A percentile compares a stretch with the other conserved stretches of the same genome.
These are phyloP conservation scores for Wilcoxina mikolae DNA, from an alignment of 495 filamentous ascomycete species.

Conservation along the genomic window DNA sequence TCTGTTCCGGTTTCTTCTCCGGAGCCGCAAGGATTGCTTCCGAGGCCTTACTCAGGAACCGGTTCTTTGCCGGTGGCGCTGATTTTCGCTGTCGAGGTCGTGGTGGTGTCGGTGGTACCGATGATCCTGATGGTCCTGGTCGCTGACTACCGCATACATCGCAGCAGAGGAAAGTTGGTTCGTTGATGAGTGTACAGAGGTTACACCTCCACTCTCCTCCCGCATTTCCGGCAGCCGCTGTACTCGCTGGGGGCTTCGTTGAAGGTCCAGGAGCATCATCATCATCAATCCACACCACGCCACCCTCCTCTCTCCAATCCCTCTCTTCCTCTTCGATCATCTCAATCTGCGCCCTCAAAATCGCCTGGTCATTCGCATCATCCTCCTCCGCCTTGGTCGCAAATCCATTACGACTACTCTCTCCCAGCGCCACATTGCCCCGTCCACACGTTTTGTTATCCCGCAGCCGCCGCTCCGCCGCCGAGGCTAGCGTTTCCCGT, in stretches of 20 bases:
- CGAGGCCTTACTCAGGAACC: background rate
- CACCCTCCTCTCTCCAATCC: background rate
- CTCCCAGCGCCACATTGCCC: background rate
- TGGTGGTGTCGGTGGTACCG: background rate
- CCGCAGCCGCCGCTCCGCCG: background rate
- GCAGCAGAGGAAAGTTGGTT: background rate
- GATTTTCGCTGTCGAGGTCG: background rate
- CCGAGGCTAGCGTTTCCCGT: background rate
- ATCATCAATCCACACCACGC: slow-evolving; percentile 1
- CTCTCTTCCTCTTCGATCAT: background rate
- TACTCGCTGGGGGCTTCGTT: background rate
- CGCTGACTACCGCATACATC: background rate
- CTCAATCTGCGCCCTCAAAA: background rate
- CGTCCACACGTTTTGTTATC: background rate
- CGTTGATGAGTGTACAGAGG: background rate
- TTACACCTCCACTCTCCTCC: background rate
- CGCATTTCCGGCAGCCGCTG: background rate
- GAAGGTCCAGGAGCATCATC: background rate
- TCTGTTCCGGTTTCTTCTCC: background rate
- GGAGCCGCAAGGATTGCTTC: background rate
- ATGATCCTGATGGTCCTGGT: no score
- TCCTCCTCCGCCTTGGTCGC: slow-evolving; percentile 1
- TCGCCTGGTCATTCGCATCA: background rate
- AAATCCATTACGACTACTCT: background rate
- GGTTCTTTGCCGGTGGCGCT: background rate